Conservation (phyloP, 192 early-diverging fungal genomes). For the Coemansia furcata region DNA sequence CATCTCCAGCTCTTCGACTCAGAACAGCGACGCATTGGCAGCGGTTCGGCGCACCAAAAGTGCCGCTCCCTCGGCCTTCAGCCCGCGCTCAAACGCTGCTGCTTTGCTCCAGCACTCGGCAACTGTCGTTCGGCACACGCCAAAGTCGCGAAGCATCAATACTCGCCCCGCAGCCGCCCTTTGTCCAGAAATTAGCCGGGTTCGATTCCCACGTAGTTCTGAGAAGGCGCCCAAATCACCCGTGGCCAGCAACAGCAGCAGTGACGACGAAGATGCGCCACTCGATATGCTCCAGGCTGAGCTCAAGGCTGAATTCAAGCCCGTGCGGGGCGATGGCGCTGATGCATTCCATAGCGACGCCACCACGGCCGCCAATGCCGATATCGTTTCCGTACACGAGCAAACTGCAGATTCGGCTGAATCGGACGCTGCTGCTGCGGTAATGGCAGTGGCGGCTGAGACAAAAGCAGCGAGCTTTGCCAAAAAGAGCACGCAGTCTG, state of each 20-base stretch:
- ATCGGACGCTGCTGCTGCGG: not conserved
- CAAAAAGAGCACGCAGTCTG: not conserved
- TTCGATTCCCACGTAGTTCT: not conserved
- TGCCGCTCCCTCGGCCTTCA: slow-evolving; percentile 15
- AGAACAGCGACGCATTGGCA: slow-evolving; percentile 12
- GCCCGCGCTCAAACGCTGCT: slow-evolving; percentile 13
- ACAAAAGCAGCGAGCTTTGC: not conserved
- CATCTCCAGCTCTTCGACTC: slow-evolving; percentile 30
- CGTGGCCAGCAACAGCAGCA: not conserved
- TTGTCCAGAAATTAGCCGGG: not conserved
- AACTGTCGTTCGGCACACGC: not conserved
- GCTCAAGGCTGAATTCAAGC: slow-evolving; percentile 17
- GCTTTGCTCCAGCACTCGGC: not conserved
- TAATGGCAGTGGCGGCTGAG: not conserved
- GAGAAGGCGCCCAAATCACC: not conserved
- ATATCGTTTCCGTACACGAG: not conserved
- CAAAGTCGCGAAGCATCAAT: slow-evolving; percentile 9
- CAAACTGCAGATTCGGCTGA: not conserved
- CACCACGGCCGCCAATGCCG: not conserved
- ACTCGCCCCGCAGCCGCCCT: not conserved
- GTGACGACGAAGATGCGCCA: slow-evolving; percentile 46
- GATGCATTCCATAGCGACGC: slow-evolving; percentile 4
- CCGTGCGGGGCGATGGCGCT: not conserved
- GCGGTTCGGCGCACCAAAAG: slow-evolving; percentile 40
- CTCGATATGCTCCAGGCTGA: slow-evolving; percentile 38